Evolutionary conservation across 495 filamentous ascomycete genomes (phyloP).

Genomic region (Mytilinidion resinicola): DNA sequence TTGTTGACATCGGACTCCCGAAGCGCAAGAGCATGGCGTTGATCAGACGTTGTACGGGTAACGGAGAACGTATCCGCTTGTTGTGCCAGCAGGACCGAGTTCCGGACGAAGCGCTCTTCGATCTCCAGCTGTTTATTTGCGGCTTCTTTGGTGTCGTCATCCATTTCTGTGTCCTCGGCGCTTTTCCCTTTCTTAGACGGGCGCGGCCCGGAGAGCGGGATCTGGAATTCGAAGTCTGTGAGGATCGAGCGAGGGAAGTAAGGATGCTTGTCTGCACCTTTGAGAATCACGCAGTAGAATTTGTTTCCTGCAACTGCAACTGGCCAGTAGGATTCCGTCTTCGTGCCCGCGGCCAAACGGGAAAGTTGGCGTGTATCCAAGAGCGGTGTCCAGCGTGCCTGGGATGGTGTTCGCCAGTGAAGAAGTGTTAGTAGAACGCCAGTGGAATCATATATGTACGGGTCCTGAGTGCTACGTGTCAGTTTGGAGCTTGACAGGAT

Average conservation of each 20-base stretch:
- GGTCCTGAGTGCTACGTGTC: slow-evolving; percentile 54
- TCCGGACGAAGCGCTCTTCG: slow-evolving; percentile 75
- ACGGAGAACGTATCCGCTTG: slow-evolving; percentile 62
- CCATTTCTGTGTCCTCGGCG: slow-evolving; percentile 37
- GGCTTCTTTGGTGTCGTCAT: slow-evolving; percentile 20
- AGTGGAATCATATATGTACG: slow-evolving; percentile 86
- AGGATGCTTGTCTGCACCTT: slow-evolving; percentile 85
- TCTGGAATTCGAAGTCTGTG: slow-evolving; percentile 85
- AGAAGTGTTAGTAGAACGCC: slow-evolving; percentile 79
- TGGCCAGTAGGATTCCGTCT: slow-evolving; percentile 89
- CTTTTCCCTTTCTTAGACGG: slow-evolving; percentile 35
- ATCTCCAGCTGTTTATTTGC: slow-evolving; percentile 36
- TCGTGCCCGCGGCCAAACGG: slow-evolving; percentile 72
- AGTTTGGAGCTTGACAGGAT: background rate
- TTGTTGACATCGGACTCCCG: slow-evolving; percentile 81
- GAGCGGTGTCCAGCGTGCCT: slow-evolving; percentile 86
- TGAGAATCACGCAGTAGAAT: slow-evolving; percentile 98
- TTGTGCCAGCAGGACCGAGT: slow-evolving; percentile 61
- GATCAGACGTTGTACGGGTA: slow-evolving; percentile 49
- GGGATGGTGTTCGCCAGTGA: slow-evolving; percentile 80
- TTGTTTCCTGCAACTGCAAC: slow-evolving; percentile 86
- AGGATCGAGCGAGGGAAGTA: slow-evolving; percentile 92
- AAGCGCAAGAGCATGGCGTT: slow-evolving; percentile 61
- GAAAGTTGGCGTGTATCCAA: slow-evolving; percentile 81
- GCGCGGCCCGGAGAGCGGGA: slow-evolving; percentile 58